phyloP scores from a whole-genome alignment of 768 basidiomycete species.

The Tulasnella calospora region DNA sequence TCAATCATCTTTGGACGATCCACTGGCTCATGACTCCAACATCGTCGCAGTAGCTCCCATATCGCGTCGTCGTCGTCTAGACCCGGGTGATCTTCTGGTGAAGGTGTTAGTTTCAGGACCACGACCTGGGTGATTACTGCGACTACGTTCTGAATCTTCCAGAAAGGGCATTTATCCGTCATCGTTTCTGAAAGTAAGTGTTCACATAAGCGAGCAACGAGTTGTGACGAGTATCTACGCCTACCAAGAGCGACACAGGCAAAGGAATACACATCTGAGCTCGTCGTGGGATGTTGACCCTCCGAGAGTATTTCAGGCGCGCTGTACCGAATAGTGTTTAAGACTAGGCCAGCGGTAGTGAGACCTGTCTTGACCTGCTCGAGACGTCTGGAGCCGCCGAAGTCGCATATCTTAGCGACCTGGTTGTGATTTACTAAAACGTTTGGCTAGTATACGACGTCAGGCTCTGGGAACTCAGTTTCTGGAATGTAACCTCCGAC shows the following conservation, averaged over 20 bases:
- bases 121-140: background rate
- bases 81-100: background rate
- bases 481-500: background rate
- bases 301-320: background rate
- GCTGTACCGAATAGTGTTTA: background rate
- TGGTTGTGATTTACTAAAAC: background rate
- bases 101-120: background rate
- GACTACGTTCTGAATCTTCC: background rate
- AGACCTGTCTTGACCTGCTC: background rate
- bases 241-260: slow-evolving; percentile 1
- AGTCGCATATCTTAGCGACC: background rate
- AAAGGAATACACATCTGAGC: background rate
- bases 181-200: background rate
- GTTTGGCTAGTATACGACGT: background rate
- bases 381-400: background rate
- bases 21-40: background rate
- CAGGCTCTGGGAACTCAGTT: background rate
- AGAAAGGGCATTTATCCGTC: background rate
- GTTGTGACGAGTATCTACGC: background rate
- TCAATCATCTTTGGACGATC: background rate
- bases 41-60: background rate
- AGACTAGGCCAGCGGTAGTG: background rate
- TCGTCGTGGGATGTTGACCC: background rate
- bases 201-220: background rate
- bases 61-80: background rate